Evolutionary conservation across 768 basidiomycete species (phyloP).

Genomic region (Clavulina sp.): DNA sequence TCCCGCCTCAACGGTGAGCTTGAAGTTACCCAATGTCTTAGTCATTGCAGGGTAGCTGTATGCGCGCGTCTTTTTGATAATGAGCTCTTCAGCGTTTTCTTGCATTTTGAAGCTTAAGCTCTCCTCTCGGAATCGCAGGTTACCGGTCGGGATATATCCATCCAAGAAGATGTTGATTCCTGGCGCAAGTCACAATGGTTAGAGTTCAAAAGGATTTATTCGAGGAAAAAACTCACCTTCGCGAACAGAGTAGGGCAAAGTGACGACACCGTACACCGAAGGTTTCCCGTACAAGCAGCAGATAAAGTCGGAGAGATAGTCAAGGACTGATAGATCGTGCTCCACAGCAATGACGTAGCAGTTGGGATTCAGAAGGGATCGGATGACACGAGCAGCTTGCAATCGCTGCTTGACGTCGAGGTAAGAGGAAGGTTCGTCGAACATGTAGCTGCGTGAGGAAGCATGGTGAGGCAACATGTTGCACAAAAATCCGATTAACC

Average conservation of each 20-base stretch:
- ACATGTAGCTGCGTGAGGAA: slow-evolving; percentile 62
- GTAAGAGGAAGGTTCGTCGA: slow-evolving; percentile 97
- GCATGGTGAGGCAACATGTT: not conserved
- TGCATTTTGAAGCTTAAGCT: slow-evolving; percentile 94
- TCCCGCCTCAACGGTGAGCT: slow-evolving; percentile 79
- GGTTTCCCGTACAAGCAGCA: slow-evolving; percentile 97
- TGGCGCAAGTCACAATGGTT: slow-evolving; percentile 23
- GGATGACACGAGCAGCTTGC: slow-evolving; percentile 88
- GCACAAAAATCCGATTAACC: too few species aligned
- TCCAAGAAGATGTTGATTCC: slow-evolving; percentile 99
- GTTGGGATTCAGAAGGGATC: slow-evolving; percentile 58
- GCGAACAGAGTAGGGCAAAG: slow-evolving; percentile 94
- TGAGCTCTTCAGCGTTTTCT: slow-evolving; percentile 83
- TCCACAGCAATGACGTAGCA: slow-evolving; percentile 96
- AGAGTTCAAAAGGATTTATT: slow-evolving; percentile 3
- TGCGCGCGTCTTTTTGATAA: slow-evolving; percentile 71
- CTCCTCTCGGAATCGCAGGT: slow-evolving; percentile 93
- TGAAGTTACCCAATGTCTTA: slow-evolving; percentile 90
- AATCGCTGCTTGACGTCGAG: slow-evolving; percentile 92
- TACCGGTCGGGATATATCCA: slow-evolving; percentile 96
- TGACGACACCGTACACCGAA: slow-evolving; percentile 95
- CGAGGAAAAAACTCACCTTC: slow-evolving; percentile 44
- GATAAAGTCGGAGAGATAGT: slow-evolving; percentile 96
- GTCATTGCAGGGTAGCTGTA: slow-evolving; percentile 92
- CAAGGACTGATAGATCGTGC: slow-evolving; percentile 95